Base-by-base conservation (phyloP, 2,329 filamentous ascomycete genomes). In the Fusarium sp. region DNA sequence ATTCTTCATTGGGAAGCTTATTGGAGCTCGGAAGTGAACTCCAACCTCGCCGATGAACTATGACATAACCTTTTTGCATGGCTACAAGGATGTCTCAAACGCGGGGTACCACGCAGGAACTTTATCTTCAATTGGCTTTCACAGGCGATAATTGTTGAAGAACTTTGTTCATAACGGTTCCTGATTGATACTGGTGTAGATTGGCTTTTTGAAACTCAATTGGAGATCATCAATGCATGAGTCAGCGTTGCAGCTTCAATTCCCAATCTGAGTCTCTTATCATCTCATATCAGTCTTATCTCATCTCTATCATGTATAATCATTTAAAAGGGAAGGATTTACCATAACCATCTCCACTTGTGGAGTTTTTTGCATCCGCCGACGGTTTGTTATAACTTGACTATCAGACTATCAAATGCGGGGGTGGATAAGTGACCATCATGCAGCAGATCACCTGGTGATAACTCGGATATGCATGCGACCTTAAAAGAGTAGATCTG, bases 371-470 rank as follows among this genome's bases (percentile, higher is more conserved):
- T 6, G 2, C 13, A 41, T 68, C 65, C 45, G 54, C 52, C 63
- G 45, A 67, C 65, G 54, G 65, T 35, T 51, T 41, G 39, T 6
- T 26, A 38, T n/a, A 42, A 26, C 45, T 47, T 26, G 35, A 28
- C 55, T 58, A 58, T 58, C 41, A 36, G 51, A 55, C 51, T 55
- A 58, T 31, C 31, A 20, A 68, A 62, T 68, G 63, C 65, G 65
- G 65, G 63, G 65, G 65, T 68, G 63, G 63, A 67, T 67, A 66
- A 66, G 38, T 35, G 24, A 36, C 18, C 31, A 26, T 45, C 41
- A 5, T 39, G 33, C 12, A 20, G 31, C 39, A 47, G 28, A n/a
- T 44, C 38, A 60, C 11, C 22, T 33, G 31, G 24, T 22, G 63
- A 42, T 66, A 33, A 26, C 28, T 11, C 35, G 54, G 35, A 6